Evolutionary conservation across 192 early-diverging fungal species (phyloP).

Genomic region (Coemansia sp.): DNA sequence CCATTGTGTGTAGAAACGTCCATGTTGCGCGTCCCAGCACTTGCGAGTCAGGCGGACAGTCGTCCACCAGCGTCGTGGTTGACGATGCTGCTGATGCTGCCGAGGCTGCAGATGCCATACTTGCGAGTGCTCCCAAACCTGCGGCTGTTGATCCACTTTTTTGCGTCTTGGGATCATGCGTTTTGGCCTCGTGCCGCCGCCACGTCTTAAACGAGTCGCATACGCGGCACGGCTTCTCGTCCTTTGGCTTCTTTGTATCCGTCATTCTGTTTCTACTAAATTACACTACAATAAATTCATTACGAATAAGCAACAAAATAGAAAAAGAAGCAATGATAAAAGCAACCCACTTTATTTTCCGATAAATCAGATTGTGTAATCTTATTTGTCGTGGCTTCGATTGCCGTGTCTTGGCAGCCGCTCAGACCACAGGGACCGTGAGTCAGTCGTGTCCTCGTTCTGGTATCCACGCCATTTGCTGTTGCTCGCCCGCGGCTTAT

Average conservation of each 20-base stretch:
- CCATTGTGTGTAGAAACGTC: constrained; percentile 97
- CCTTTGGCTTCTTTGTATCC: constrained; percentile 6
- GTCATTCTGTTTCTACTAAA: neutral
- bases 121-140: neutral
- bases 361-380: no score
- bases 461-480: constrained; percentile 32
- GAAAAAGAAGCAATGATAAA: neutral
- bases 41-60: constrained; percentile 82
- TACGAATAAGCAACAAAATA: neutral
- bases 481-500: constrained; percentile 6
- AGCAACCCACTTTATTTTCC: neutral
- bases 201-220: constrained; percentile 77
- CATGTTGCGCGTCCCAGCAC: constrained; percentile 88
- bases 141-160: constrained; percentile 19
- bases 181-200: constrained; percentile 57
- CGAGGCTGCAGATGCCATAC: neutral
- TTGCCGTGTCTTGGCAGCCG: neutral
- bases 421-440: constrained; percentile 4
- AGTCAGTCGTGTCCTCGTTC: constrained; percentile 31
- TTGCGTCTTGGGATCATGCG: constrained; percentile 7
- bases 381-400: no score
- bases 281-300: neutral
- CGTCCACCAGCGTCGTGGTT: constrained; percentile 19
- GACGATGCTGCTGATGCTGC: constrained; percentile 8
- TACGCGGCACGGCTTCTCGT: constrained; percentile 74